Base-by-base conservation (phyloP, 495 filamentous ascomycete genomes). In the Copromyces sp. region DNA sequence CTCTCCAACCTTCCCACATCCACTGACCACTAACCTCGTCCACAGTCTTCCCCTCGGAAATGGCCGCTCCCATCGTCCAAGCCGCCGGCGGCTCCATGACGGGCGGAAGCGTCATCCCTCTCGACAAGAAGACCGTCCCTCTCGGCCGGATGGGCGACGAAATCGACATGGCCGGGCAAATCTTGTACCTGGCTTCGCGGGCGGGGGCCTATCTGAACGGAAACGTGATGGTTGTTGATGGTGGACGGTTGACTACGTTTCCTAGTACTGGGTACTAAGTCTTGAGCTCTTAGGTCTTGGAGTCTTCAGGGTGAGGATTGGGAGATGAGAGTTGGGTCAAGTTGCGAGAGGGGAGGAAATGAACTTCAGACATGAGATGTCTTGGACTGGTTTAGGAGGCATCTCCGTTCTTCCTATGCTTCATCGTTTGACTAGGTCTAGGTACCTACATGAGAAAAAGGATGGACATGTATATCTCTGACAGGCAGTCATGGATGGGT, bases 151-250 rank as follows among this genome's bases (percentile, higher is more conserved):
- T 82, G 78, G 80, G 80, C 4, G 76, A 78, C 9, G 77, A 79
- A 14, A 24, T 75, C n/a, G 90, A 92, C 71, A 88, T 92, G 85
- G 87, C 86, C 0, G 90, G 88, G 9, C 76, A 83, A 20, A 86
- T 90, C 68, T 77, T 93, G 17, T 91, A 87, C 79, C 79, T 92
- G 35, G 84, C 88, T 6, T 89, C 87, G 20, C 84, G 86, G 45
- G 89, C 89, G 0, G 90, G 90, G 0, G 87, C 85, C 4, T 93
- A 90, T 78, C 83, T 82, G 45, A 91, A 89, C 75, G 90, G 90
- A 0, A 86, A 82, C 37, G 82, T 87, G 39, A 76, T 90, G 44
- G 70, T 90, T 4, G 81, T 84, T 0, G 90, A 92, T 77, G 90
- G 90, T 9, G 90, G 91, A 2, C 78, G 89, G 45, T 68, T 92